Evolutionary conservation across 1,139 yeast genomes (phyloP), one percentile per base, ranked within the genome.

Genomic region (Debaryomyces robertsiae): DNA sequence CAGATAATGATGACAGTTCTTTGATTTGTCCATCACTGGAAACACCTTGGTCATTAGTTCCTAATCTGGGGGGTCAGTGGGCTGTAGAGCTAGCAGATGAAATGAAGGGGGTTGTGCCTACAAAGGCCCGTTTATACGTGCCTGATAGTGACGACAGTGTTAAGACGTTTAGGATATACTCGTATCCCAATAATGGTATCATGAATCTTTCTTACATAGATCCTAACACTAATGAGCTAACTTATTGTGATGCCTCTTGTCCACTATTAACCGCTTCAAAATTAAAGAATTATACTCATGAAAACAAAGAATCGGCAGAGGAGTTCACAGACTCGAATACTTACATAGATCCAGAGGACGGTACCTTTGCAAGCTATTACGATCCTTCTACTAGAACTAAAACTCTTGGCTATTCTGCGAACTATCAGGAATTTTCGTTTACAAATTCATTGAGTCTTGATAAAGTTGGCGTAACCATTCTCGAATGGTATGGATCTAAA

Each of bases 161-260:
- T 3, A 73, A 82, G 43, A 50, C 75, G 6, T 91, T 90, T 61
- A 75, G 97, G 54, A 69, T 93, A 15, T 68, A 85, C 38, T 81
- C 96, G 0, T 69, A 77, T 42, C 98, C 98, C 1, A 77, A 89
- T 32, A 78, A 84, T 51, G 91, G 98, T 50, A 91, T 91, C 47
- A 86, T 93, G 96, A 93, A 93, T 58, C 64, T 93, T 50, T 82
- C 96, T 0, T 93, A 89, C 55, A 67, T 85, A 27, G 94, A 91
- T 56, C 95, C 95, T 2, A 50, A 60, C 1, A 75, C 89, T 1
- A 81, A 84, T 41, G 67, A 69, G 22, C 38, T 79, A 6, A 57
- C 66, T 3, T 66, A 63, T 48, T 93, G 98, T 69, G 96, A 90
- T 60, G 95, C 96, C 1, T 84, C 79, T 75, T 93, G 98, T 61